phyloP scores from a whole-genome alignment of 257 asterid species.

The Solanum ahanhuiri region DNA sequence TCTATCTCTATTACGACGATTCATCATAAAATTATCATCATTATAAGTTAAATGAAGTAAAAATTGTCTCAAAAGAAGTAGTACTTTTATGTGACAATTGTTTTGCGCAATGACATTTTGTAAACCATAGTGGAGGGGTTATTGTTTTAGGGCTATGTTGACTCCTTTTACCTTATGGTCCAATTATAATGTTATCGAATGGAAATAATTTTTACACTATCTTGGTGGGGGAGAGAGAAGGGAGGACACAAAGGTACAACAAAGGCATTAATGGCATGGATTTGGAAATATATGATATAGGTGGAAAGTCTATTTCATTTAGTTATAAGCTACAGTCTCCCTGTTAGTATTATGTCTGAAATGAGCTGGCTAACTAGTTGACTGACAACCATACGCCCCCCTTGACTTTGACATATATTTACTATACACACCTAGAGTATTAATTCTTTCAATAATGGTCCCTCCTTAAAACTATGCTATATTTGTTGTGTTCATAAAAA shows the following conservation, averaged over 20 bases:
- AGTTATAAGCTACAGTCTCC: constrained; percentile 41
- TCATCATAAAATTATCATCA: not conserved
- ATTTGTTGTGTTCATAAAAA: not conserved
- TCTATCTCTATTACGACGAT: not conserved
- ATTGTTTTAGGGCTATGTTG: not conserved
- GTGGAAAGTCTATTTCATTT: constrained; percentile 68
- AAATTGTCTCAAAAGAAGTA: not conserved
- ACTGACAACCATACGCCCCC: not conserved
- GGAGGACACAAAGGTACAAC: constrained; percentile 14
- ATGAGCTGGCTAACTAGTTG: constrained; percentile 39
- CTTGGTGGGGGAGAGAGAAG: not conserved
- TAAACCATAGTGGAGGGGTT: no score
- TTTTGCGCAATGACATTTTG: no score
- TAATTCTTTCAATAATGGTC: not conserved
- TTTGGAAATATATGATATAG: constrained; percentile 38
- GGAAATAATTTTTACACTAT: not conserved
- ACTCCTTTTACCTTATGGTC: not conserved
- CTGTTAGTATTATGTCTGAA: constrained; percentile 30
- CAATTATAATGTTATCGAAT: not conserved
- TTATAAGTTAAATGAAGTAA: not conserved
- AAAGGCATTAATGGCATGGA: constrained; percentile 41
- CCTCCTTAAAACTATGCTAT: not conserved
- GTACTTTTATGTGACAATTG: not conserved
- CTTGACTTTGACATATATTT: not conserved
- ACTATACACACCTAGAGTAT: not conserved